phyloP scores from a whole-genome alignment of 208 protist species.

The Blechomonas ayalai region DNA sequence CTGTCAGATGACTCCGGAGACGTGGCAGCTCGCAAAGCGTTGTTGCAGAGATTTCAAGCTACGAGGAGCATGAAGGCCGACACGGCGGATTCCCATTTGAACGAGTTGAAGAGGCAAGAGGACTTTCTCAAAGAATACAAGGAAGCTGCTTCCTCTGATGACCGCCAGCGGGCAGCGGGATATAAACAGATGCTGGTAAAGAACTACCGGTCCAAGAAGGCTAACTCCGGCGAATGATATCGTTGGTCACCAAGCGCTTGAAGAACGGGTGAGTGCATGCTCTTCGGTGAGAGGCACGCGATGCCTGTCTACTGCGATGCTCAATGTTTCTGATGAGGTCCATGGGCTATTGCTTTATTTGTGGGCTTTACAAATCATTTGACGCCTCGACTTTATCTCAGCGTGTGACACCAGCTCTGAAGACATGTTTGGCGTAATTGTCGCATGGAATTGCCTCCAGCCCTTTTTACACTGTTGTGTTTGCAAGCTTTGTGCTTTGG shows the following conservation, averaged over 20 bases:
- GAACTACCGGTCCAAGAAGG: conserved; percentile 15
- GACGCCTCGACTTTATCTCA: no score
- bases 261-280: background rate
- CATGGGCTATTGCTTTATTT: no score
- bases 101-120: conserved; percentile 34
- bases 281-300: no score
- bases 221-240: background rate
- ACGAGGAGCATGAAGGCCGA: conserved; percentile 7
- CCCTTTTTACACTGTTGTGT: no score
- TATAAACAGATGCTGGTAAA: conserved; percentile 25
- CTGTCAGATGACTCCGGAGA: conserved; percentile 13
- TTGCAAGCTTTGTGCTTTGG: no score
- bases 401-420: no score
- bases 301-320: no score
- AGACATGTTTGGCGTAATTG: no score
- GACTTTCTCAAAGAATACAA: conserved; percentile 42
- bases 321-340: no score
- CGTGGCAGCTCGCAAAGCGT: conserved; percentile 15
- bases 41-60: conserved; percentile 20
- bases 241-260: background rate
- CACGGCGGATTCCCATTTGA: conserved; percentile 17
- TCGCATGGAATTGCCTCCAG: no score
- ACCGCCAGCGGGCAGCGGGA: conserved; percentile 15
- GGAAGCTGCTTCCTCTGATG: conserved; percentile 5
- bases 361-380: no score